Conservation (phyloP, 2,329 filamentous ascomycete genomes). For the Xylariomycetidae sp. region DNA sequence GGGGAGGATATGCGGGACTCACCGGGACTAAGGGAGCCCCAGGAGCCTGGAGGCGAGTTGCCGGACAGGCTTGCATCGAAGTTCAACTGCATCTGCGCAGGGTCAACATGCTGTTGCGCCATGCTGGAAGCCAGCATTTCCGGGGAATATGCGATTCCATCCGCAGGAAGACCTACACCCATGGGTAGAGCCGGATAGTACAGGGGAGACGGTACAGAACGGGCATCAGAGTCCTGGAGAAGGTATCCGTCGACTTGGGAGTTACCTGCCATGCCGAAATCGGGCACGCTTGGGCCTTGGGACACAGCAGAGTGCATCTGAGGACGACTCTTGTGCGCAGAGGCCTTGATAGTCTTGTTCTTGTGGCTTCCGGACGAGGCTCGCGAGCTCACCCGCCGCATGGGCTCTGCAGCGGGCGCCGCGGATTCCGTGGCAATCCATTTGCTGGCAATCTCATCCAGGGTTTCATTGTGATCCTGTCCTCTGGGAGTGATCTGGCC, state of each 20-base stretch:
- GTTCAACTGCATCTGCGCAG: conserved; percentile 49
- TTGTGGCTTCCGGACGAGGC: conserved; percentile 40
- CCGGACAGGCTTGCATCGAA: conserved; percentile 43
- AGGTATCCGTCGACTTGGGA: conserved; percentile 46
- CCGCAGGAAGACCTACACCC: conserved; percentile 36
- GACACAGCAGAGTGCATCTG: conserved; percentile 42
- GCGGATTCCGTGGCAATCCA: conserved; percentile 37
- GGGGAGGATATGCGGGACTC: conserved; percentile 48
- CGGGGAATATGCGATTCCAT: conserved; percentile 37
- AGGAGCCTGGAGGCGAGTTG: conserved; percentile 46
- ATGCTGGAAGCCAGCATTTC: conserved; percentile 37
- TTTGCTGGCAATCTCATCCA: conserved; percentile 41
- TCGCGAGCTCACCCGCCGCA: conserved; percentile 39
- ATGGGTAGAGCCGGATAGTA: conserved; percentile 44
- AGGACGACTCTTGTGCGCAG: conserved; percentile 35
- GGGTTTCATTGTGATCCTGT: conserved; percentile 39
- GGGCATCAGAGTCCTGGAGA: conserved; percentile 42
- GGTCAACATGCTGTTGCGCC: conserved; percentile 49
- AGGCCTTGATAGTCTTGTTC: conserved; percentile 36
- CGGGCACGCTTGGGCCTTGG: conserved; percentile 42
- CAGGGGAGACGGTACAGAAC: conserved; percentile 42
- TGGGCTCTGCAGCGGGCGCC: conserved; percentile 34
- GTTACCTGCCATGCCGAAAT: conserved; percentile 49
- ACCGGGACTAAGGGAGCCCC: conserved; percentile 44
- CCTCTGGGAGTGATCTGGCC: conserved; percentile 49